phyloP scores from a whole-genome alignment of 345 rosid genomes.

The Turnera subulata region DNA sequence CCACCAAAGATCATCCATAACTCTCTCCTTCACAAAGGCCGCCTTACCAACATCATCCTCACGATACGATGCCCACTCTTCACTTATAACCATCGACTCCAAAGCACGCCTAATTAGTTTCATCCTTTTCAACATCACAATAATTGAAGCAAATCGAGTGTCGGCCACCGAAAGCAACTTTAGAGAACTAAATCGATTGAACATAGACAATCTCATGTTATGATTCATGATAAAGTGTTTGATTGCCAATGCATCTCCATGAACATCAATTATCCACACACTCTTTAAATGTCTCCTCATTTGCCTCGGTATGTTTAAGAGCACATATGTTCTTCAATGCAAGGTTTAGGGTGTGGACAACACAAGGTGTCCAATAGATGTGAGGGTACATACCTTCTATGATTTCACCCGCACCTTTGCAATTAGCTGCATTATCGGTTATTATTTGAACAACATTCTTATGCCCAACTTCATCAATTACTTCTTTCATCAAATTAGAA shows the following conservation, averaged over 20 bases:
- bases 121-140: background rate
- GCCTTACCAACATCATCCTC: background rate
- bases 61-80: background rate
- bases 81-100: background rate
- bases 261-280: background rate
- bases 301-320: background rate
- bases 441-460: background rate
- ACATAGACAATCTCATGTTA: background rate
- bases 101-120: background rate
- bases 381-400: background rate
- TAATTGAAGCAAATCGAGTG: background rate
- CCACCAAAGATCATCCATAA: background rate
- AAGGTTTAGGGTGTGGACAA: background rate
- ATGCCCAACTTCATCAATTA: background rate
- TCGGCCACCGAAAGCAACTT: background rate
- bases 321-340: slow-evolving; percentile 5
- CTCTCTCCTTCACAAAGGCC: background rate
- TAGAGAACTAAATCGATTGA: background rate
- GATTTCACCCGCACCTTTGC: background rate
- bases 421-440: background rate
- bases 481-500: background rate
- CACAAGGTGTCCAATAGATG: background rate
- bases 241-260: slow-evolving; percentile 1
- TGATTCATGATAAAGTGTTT: background rate
- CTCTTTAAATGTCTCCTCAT: background rate